Base-by-base conservation (phyloP, 2,329 filamentous ascomycete species). In the Phaeosphaeriaceae sp. region DNA sequence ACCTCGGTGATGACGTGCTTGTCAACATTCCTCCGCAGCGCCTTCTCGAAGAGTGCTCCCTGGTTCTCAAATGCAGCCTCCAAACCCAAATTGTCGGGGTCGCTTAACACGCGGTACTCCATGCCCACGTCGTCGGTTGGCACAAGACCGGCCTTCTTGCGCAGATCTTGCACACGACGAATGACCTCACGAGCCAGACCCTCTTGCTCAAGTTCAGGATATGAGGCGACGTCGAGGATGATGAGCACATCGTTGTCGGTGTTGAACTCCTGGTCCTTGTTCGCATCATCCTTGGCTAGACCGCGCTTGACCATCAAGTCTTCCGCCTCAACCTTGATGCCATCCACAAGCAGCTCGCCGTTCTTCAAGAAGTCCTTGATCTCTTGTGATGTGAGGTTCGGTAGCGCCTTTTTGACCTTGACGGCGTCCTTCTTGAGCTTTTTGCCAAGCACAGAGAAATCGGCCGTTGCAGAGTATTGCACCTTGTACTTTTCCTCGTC, bases 371-470 rank as follows among this genome's bases (percentile, higher is more conserved):
- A 99, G 41, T 83, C 81, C 76, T 93, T 91, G 60, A 97, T 92
- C 66, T 97, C 86, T 11, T 91, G 88, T 66, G 89, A 93, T 20
- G 86, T 91, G 49, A 99, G 82, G 41, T 81, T 84, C 6, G 93
- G 93, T 47, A 99, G 82, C 1, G 91, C 93, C 80, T 94, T 96
- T 83, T 96, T 96, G 67, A 98, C 93, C 75, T 90, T 92, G 65
- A 89, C 88, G 65, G 93, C 91, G 71, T 97, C 93, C 80, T 97
- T 97, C 85, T 96, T 96, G 68, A 98, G 85, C 82, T 98, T 98
- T 86, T 97, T 97, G 65, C 95, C 95, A 17, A 99, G 85, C 1
- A 91, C 90, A 15, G 95, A 93, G 90, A 95, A 97, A 78, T 99
- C 95, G 7, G 93, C 93, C 41, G 86, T 88, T 17, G 94, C 92